Evolutionary conservation across 2,329 filamentous ascomycete species (phyloP), one percentile per base, ranked within the genome.

Genomic region (Ceratocystis smalleyi): DNA sequence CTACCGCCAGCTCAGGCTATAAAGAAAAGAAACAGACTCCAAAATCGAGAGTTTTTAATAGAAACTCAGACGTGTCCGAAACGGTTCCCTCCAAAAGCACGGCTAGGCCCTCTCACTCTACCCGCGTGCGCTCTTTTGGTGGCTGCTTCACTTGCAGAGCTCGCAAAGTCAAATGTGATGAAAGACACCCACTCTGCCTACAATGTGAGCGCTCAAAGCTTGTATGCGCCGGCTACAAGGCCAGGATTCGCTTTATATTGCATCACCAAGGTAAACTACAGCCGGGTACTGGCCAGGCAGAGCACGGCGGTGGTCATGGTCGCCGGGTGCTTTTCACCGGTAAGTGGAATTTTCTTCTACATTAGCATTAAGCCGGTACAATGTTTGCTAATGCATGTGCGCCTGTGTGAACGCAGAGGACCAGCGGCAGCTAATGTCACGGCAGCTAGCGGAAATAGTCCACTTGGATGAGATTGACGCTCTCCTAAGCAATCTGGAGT

Each of bases 91-190:
- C 22, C 22, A 10, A 5, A 55, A 8, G 12, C 8, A 12, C 47
- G 3, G 3, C 51, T 55, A 15, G 17, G 12, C 27, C 12, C 51
- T 17, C 51, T 17, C 15, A 32, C 17, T n/a, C 64, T 8, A 55
- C 60, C 10, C 60, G 64, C 5, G 60, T 59, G 10, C 60, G 64
- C 7, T 65, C 64, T 1, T 65, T 65, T 54, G 64, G 64, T 1
- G 64, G 61, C 15, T 65, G 64, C 22, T 65, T 65, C 32, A 65
- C 64, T 3, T 65, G 64, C 47, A 51, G 64, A 40, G 43, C 64
- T 15, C 64, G 64, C 54, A 65, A 65, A 59, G 64, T 63, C 22
- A 65, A 65, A 54, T 65, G 64, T n/a, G 64, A 65, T 55, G 61
- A 63, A 43, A 59, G 19, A 5, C 64, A 65, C 62, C 64, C 64